phyloP scores from a whole-genome alignment of 192 early-diverging fungal species.

The Gaertneriomyces semiglobifer region DNA sequence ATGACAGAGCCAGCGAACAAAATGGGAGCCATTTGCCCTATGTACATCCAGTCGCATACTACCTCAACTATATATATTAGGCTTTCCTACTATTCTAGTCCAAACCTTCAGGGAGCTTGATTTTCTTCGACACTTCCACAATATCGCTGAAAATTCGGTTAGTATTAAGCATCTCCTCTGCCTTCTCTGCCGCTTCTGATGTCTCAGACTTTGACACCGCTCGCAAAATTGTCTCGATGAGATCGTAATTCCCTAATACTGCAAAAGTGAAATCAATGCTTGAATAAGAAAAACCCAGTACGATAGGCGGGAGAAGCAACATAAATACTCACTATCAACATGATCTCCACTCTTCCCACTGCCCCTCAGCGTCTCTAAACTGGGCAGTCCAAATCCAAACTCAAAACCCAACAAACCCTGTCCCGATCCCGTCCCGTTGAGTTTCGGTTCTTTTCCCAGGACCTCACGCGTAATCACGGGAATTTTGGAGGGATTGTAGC shows the following conservation, averaged over 20 bases:
- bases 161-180: conserved; percentile 25
- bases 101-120: conserved; percentile 16
- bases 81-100: conserved; percentile 7
- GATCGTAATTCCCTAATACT: conserved; percentile 73
- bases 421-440: background rate
- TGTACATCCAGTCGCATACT: too few relatives aligned
- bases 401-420: too few relatives aligned
- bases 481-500: conserved; percentile 78
- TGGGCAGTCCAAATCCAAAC: conserved; percentile 43
- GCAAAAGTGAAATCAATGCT: background rate
- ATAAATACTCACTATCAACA: conserved; percentile 54
- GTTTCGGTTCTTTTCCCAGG: conserved; percentile 32
- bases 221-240: conserved; percentile 58
- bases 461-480: conserved; percentile 72
- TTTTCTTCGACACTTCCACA: conserved; percentile 34
- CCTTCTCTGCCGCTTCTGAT: conserved; percentile 30
- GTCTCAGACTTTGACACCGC: conserved; percentile 34
- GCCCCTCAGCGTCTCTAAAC: conserved; percentile 40
- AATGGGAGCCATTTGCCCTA: too few relatives aligned
- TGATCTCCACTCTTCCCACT: conserved; percentile 77
- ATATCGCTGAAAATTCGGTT: conserved; percentile 43
- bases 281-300: background rate
- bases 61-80: too few relatives aligned
- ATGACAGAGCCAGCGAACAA: too few relatives aligned
- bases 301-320: background rate